Percentiles rank a stretch among this genome's conserved stretches.
These are phyloP conservation scores for Sarocladium oryzae DNA, from an alignment of 2,329 filamentous ascomycete species.

Conservation along the genomic window DNA sequence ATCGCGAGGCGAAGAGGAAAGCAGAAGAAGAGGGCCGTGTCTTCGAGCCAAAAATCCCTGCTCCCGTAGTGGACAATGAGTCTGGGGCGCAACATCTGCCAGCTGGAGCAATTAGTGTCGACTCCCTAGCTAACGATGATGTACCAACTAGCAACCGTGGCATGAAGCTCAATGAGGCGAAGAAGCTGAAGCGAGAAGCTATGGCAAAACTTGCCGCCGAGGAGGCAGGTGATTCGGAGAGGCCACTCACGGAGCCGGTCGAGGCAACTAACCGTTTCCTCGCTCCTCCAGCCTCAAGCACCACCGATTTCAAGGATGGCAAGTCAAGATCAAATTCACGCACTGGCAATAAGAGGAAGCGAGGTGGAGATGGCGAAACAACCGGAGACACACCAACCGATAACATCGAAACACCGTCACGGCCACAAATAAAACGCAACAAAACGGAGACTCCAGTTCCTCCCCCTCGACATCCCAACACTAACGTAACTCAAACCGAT, in stretches of 20 bases:
- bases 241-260: slow-evolving; percentile 32
- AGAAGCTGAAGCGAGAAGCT: slow-evolving; percentile 64
- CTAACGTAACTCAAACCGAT: slow-evolving; percentile 11
- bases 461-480: slow-evolving; percentile 31
- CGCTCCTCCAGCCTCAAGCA: not conserved
- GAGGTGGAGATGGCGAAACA: slow-evolving; percentile 28
- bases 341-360: slow-evolving; percentile 37
- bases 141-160: slow-evolving; percentile 62
- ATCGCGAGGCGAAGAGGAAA: slow-evolving; percentile 53
- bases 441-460: slow-evolving; percentile 54
- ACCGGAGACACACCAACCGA: slow-evolving; percentile 22
- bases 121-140: slow-evolving; percentile 52
- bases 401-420: slow-evolving; percentile 22
- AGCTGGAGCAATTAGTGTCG: slow-evolving; percentile 53
- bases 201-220: slow-evolving; percentile 55
- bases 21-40: slow-evolving; percentile 59
- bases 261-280: not conserved
- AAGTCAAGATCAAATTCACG: slow-evolving; percentile 23
- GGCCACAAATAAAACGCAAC: slow-evolving; percentile 41
- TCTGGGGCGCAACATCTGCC: slow-evolving; percentile 47
- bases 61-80: slow-evolving; percentile 37
- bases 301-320: slow-evolving; percentile 4
- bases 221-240: slow-evolving; percentile 52
- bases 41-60: slow-evolving; percentile 42
- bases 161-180: slow-evolving; percentile 73